A percentile compares a stretch with the other conserved stretches of the same genome.
These are phyloP conservation scores for Suhomyces sp. DNA, from an alignment of 805 yeast species.

Conservation along the genomic window DNA sequence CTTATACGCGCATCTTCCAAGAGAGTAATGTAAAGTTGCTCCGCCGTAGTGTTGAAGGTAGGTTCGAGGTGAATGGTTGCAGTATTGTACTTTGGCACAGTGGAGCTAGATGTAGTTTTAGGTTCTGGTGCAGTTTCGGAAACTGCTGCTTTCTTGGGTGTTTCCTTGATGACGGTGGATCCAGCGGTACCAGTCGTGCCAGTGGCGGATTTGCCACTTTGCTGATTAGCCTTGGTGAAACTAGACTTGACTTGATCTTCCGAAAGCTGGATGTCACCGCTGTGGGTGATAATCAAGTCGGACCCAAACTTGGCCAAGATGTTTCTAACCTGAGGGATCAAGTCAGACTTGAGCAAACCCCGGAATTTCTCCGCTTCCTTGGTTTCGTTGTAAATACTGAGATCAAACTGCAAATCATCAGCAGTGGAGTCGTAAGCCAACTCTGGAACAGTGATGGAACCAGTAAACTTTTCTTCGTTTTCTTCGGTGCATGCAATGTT, in stretches of 20 bases:
- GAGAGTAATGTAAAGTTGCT: constrained; percentile 76
- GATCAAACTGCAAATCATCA: constrained; percentile 82
- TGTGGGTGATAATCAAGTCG: constrained; percentile 72
- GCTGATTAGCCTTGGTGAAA: constrained; percentile 51
- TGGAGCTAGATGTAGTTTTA: constrained; percentile 9
- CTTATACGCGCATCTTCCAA: constrained; percentile 72
- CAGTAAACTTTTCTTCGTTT: constrained; percentile 46
- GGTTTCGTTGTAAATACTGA: constrained; percentile 59
- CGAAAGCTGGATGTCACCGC: constrained; percentile 83
- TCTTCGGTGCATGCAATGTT: constrained; percentile 49
- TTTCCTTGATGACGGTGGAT: constrained; percentile 8
- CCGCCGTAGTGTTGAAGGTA: constrained; percentile 82
- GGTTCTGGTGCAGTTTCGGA: constrained; percentile 7
- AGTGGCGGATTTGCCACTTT: constrained; percentile 15
- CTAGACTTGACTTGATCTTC: constrained; percentile 36
- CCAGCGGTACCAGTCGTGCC: constrained; percentile 25
- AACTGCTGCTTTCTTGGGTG: constrained; percentile 5
- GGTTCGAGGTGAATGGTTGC: constrained; percentile 75
- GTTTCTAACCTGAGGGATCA: constrained; percentile 70
- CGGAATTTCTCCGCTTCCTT: constrained; percentile 51
- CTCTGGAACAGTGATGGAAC: constrained; percentile 84
- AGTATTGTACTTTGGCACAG: constrained; percentile 70
- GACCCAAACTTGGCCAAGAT: constrained; percentile 64
- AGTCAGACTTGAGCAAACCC: constrained; percentile 41
- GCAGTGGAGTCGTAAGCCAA: constrained; percentile 87